phyloP scores from a whole-genome alignment of 441 rosid genomes.

The Geranium incanum region DNA sequence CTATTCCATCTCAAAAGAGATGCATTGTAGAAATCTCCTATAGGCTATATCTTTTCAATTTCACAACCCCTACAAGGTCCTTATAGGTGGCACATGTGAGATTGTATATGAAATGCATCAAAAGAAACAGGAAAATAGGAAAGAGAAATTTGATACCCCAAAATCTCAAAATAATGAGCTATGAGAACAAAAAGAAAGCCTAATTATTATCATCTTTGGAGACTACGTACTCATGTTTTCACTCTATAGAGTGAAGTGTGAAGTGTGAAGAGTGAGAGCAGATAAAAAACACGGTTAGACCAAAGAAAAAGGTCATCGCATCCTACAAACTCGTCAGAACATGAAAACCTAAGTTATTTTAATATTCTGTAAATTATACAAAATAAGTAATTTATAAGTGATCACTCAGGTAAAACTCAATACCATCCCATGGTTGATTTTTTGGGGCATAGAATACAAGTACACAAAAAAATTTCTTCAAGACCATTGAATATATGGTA shows the following conservation, averaged over 20 bases:
- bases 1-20: neutral
- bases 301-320: neutral
- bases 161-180: neutral
- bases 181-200: neutral
- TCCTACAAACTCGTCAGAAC: neutral
- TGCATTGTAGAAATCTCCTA: neutral
- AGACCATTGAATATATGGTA: neutral
- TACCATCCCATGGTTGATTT: neutral
- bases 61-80: neutral
- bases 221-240: neutral
- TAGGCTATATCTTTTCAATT: neutral
- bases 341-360: neutral
- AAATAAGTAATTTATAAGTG: neutral
- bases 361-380: neutral
- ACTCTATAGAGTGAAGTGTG: neutral
- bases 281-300: neutral
- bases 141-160: neutral
- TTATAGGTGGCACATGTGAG: neutral
- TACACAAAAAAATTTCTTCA: neutral
- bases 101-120: neutral
- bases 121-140: neutral
- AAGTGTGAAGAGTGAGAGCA: neutral
- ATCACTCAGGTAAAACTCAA: neutral
- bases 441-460: neutral
- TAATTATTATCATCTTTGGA: neutral